A percentile compares a stretch with the other conserved stretches of the same genome.
These are phyloP conservation scores for Aspergillus sp. DNA, from an alignment of 2,329 filamentous ascomycete genomes.

Conservation along the genomic window DNA sequence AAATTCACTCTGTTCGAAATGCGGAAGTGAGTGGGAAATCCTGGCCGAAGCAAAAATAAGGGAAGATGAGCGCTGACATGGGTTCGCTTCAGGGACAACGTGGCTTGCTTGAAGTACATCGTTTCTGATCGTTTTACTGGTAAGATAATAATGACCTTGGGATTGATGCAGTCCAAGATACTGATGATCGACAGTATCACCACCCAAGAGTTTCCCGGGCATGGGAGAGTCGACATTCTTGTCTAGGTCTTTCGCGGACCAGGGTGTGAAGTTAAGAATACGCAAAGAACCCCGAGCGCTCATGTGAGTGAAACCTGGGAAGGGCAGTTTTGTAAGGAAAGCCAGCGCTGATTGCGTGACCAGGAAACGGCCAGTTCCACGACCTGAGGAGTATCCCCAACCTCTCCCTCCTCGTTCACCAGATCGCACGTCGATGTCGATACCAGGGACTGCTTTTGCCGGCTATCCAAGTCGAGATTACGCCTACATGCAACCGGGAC, in stretches of 20 bases:
- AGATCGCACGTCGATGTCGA: constrained; percentile 31
- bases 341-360: constrained; percentile 9
- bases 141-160: constrained; percentile 25
- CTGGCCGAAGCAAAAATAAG: neutral
- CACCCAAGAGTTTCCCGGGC: constrained; percentile 65
- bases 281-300: constrained; percentile 71
- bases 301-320: constrained; percentile 23
- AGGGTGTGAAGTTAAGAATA: constrained; percentile 74
- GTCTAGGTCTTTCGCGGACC: constrained; percentile 76
- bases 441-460: constrained; percentile 24
- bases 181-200: constrained; percentile 27
- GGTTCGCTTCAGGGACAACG: constrained; percentile 28
- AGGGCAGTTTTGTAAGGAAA: neutral
- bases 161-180: neutral
- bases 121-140: constrained; percentile 64
- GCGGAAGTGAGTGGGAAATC: constrained; percentile 43
- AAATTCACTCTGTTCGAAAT: constrained; percentile 74
- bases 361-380: constrained; percentile 34
- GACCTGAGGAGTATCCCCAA: constrained; percentile 33
- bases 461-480: constrained; percentile 33
- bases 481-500: constrained; percentile 23
- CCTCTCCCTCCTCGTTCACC: constrained; percentile 31
- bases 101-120: constrained; percentile 48
- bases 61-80: constrained; percentile 12
- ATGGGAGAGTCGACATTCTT: constrained; percentile 75